Percentiles rank a stretch among this genome's conserved stretches.
Evolutionary conservation across 2,329 filamentous ascomycete species (phyloP).

Genomic region (Peltaster fructicola): DNA sequence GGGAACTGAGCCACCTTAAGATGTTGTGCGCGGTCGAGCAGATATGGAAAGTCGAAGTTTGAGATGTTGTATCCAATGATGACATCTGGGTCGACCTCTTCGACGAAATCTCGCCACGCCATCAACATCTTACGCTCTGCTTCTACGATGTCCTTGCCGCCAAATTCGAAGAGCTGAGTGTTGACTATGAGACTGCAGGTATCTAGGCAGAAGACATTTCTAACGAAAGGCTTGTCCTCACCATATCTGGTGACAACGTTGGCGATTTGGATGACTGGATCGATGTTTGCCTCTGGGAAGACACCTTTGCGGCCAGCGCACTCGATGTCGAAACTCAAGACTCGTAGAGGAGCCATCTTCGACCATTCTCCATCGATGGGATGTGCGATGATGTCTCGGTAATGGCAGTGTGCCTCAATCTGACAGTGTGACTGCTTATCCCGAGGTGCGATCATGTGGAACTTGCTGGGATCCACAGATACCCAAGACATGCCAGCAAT

Average conservation of each 20-base stretch:
- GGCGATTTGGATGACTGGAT: conserved; percentile 95
- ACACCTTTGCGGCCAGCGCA: conserved; percentile 95
- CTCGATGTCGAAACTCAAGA: conserved; percentile 95
- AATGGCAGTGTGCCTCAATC: conserved; percentile 78
- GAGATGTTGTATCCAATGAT: conserved; percentile 98
- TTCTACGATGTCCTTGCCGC: conserved; percentile 20
- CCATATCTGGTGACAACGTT: conserved; percentile 90
- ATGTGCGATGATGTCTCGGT: conserved; percentile 69
- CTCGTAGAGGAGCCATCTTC: conserved; percentile 87
- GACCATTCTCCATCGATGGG: conserved; percentile 86
- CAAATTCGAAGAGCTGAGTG: conserved; percentile 74
- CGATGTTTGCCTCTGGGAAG: conserved; percentile 80
- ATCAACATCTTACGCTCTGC: conserved; percentile 80
- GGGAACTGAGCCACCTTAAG: conserved; percentile 68
- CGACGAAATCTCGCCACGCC: conserved; percentile 76
- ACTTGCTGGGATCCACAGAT: conserved; percentile 58
- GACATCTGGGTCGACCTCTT: conserved; percentile 84
- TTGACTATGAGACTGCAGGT: conserved; percentile 87
- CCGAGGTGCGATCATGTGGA: conserved; percentile 47
- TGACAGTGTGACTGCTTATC: conserved; percentile 82
- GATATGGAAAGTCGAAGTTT: conserved; percentile 97
- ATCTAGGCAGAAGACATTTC: conserved; percentile 91
- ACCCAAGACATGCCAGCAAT: conserved; percentile 97
- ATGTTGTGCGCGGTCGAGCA: conserved; percentile 72
- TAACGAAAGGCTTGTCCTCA: conserved; percentile 86